Percentiles rank a stretch among this genome's conserved stretches.
phyloP scores from a whole-genome alignment of 345 rosid species.

The Heritiera fomes region DNA sequence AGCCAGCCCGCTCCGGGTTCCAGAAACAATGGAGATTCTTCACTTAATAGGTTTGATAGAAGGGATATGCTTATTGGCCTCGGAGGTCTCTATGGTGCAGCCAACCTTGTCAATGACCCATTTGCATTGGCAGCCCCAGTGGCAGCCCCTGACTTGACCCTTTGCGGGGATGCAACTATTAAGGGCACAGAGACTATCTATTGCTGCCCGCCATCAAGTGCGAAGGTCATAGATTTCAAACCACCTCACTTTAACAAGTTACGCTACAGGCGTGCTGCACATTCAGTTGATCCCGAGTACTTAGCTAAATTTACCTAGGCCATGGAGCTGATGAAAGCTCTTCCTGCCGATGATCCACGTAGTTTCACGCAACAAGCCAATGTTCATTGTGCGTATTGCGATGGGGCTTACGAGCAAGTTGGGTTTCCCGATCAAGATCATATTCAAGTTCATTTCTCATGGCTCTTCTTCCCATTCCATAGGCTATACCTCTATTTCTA shows the following conservation, averaged over 20 bases:
- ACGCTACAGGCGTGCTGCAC: constrained; percentile 48
- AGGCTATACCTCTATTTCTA: constrained; percentile 50
- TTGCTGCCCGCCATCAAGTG: constrained; percentile 57
- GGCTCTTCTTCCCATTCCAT: constrained; percentile 67
- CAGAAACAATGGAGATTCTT: background rate
- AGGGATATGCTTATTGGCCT: constrained; percentile 53
- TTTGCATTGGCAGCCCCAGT: constrained; percentile 45
- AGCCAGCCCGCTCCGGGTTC: background rate
- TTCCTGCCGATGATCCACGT: constrained; percentile 54
- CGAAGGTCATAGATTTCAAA: constrained; percentile 41
- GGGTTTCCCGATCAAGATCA: constrained; percentile 45
- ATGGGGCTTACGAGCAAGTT: constrained; percentile 51
- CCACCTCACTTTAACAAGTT: constrained; percentile 22
- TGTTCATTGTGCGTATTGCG: constrained; percentile 60
- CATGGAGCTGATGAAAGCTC: constrained; percentile 52
- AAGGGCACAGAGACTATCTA: constrained; percentile 20
- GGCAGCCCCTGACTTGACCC: constrained; percentile 38
- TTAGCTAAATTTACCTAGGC: constrained; percentile 46
- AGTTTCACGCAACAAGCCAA: constrained; percentile 54
- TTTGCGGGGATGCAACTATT: constrained; percentile 42
- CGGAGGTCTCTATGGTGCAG: constrained; percentile 50
- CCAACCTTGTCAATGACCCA: constrained; percentile 30
- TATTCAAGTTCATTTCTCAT: constrained; percentile 49
- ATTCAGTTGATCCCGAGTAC: constrained; percentile 34
- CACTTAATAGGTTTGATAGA: constrained; percentile 33